Percentiles rank a stretch among this genome's conserved stretches.
phyloP scores from a whole-genome alignment of 192 early-diverging fungal genomes.

The Podochytrium sp. region DNA sequence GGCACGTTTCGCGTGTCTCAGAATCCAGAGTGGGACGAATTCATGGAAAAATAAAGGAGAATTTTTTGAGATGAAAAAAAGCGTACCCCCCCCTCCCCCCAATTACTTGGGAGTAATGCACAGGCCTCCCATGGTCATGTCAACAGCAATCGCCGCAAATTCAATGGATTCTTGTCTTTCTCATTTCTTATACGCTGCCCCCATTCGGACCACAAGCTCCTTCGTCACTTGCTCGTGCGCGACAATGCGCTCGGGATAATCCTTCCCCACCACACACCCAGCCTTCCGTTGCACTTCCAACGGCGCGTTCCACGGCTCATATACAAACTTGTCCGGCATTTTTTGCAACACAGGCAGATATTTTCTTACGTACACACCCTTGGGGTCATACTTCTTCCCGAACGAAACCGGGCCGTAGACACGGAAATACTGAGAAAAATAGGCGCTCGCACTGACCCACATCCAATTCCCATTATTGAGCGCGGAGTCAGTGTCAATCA shows the following conservation, averaged over 20 bases:
- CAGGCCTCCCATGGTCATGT: too few species aligned
- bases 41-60: too few species aligned
- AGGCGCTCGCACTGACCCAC: constrained; percentile 40
- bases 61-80: too few species aligned
- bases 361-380: constrained; percentile 14
- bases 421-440: constrained; percentile 32
- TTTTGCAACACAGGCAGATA: constrained; percentile 30
- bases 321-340: constrained; percentile 36
- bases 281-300: constrained; percentile 17
- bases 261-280: constrained; percentile 26
- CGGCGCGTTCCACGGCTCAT: constrained; percentile 24
- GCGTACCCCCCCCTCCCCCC: too few species aligned
- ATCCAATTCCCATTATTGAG: constrained; percentile 43
- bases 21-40: constrained; percentile 1
- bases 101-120: too few species aligned
- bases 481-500: constrained; percentile 33
- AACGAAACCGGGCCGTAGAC: constrained; percentile 41
- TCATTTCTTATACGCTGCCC: constrained; percentile 2
- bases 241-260: constrained; percentile 32
- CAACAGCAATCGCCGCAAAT: too few species aligned
- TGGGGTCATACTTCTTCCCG: constrained; percentile 29
- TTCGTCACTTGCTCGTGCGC: constrained; percentile 11
- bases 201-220: constrained; percentile 29
- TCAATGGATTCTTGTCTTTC: background rate
- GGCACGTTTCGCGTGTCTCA: background rate